Evolutionary conservation across 257 asterid species (phyloP), one percentile per base, ranked within the genome.

Genomic region (Solanum bukasovii): DNA sequence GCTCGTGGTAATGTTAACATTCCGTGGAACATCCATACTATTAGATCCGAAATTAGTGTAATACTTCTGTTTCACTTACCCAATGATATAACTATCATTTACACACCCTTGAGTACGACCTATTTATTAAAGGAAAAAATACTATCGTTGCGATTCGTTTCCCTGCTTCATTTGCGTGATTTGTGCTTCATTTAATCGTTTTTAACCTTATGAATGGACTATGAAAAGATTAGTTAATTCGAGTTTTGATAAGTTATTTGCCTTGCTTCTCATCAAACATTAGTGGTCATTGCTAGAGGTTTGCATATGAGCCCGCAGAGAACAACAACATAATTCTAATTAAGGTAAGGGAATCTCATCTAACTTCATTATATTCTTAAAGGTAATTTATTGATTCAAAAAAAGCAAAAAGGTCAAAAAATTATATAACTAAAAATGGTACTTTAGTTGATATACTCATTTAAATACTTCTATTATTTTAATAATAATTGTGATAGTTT

Each of bases 1-100:
- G 81, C 89, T 88, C 87, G 89, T 90, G 93, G 85, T 61, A 87
- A 29, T 91, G 90, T 90, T 85, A 90, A 89, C 93, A 90, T 89
- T 88, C 92, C 84, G 82, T 75, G 90, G 89, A 87, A 88, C 93
- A 93, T 87, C 61, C 91, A 65, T 78, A 34, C 89, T 72, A 67
- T 85, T 81, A 88, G 93, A 90, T 90, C 91, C 93, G 90, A 84
- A 49, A 67, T 67, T 27, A 67, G 67, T 89, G 84, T 90, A 61
- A 52, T 91, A 89, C 63, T 79, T 85, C 38, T 84, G 25, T 70
- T 77, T 70, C 65, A 86, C 86, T 81, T 84, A 23, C 14, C 52
- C 27, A 37, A 84, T 37, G 9, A 83, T 65, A 65, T 65, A 25
- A 61, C 27, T 65, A 61, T 61, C 27, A 61, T 61, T 61, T 61